Evolutionary conservation across 179 eudicot species (phyloP), one percentile per base, ranked within the genome.

Genomic region (Patellifolia procumbens): DNA sequence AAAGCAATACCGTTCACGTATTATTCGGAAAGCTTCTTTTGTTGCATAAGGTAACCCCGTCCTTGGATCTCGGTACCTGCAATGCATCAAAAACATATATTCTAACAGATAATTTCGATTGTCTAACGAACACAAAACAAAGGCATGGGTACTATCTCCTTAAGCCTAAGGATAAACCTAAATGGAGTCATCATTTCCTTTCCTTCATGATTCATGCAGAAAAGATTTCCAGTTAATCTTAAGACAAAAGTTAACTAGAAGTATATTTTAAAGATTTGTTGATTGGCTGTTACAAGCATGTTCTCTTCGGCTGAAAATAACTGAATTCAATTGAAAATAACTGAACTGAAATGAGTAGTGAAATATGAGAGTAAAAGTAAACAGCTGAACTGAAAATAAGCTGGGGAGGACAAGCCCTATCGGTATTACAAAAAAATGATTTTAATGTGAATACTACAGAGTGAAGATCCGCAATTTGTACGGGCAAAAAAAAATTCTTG

Each of bases 41-140:
- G 88, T 96, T 64, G 99, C 98, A 83, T 91, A 96, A 75, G 98
- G 97, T 65, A 90, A 83, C 73, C 98, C 99, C 59, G 97, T 90
- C 83, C 85, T 90, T 37, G 98, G 98, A 85, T 96, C 99, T 71
- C 94, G 92, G 74, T 93, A 91, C 88, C 98, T 94, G 68, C 58
- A 79, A 74, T 59, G 48, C 61, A 78, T 70, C 26, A 75, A 64
- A 34, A 68, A 19, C 3, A 63, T 10, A 19, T 35, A 70, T 22
- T 22, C 15, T 35, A 64, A 74, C 6, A 51, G 42, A n/a, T 68
- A 37, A n/a, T n/a, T n/a, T n/a, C n/a, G n/a, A n/a, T n/a, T n/a
- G n/a, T n/a, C 37, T 48, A 28, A 48, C 46, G 20, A 20, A 72
- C 34, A 53, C 6, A 78, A 1, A 49, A 70, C 32, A 0, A 65